Evolutionary conservation across 2,329 filamentous ascomycete genomes (phyloP), one percentile per base, ranked within the genome.

Genomic region (Plenodomus tracheiphilus): DNA sequence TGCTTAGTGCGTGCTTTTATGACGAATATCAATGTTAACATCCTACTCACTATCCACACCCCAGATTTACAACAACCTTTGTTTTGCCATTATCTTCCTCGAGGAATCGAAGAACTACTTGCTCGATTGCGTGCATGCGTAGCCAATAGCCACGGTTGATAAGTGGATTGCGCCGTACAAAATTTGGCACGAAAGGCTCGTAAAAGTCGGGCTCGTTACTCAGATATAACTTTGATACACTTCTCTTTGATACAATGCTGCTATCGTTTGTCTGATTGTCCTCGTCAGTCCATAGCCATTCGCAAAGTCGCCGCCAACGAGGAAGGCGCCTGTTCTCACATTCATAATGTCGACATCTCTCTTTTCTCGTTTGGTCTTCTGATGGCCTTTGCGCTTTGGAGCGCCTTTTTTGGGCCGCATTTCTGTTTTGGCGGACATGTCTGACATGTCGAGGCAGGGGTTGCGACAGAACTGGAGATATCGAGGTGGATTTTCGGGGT

Each of bases 61-160:
- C 91, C 30, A 96, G 75, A 66, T 96, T 96, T 39, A 96, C 79
- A 10, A 96, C 79, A 4, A 92, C 79, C 69, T 91, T 95, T 34
- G 73, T 74, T 54, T 81, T 85, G 25, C 77, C 77, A 16, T 76
- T 73, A 7, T 78, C 65, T 46, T 77, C 75, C 50, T 79, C 73
- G n/a, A 96, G 77, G 59, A 96, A 96, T n/a, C 81, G 77, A 17
- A 81, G 80, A 16, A 96, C 85, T 4, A 85, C 80, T 53, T 86
- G 79, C 65, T 95, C 89, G 49, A 97, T 85, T 15, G 89, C 87
- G 67, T 88, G 86, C 77, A 96, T 87, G 22, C 91, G 85, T 32
- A 97, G 76, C 83, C 90, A 91, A 66, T 96, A 96, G 41, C 91
- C 90, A 39, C 92, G 83, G 70, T 96, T 96, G 65, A 96, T 94